Percentiles rank a stretch among this genome's conserved stretches.
Evolutionary conservation across 2,329 filamentous ascomycete genomes (phyloP).

Genomic region (Aspergillus vadensis): DNA sequence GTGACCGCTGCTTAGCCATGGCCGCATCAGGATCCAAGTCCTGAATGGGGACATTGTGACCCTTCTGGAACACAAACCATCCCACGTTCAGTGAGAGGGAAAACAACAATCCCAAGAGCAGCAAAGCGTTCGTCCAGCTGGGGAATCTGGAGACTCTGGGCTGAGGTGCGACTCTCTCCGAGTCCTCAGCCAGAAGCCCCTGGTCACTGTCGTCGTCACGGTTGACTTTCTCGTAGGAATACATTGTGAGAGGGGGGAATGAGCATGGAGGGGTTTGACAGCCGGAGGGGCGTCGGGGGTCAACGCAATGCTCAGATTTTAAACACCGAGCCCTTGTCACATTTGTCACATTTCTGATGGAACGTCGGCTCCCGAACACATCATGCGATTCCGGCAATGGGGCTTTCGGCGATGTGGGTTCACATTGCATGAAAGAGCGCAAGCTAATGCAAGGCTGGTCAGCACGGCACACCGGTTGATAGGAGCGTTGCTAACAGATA

Average conservation of each 20-base stretch:
- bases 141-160: not conserved
- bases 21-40: not conserved
- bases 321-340: too few species aligned
- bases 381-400: too few species aligned
- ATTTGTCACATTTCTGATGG: too few species aligned
- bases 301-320: too few species aligned
- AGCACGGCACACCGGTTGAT: too few species aligned
- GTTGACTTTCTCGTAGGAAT: not conserved
- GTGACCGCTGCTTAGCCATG: not conserved
- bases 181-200: not conserved
- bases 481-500: too few species aligned
- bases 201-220: not conserved
- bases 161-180: not conserved
- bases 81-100: not conserved
- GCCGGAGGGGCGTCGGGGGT: too few species aligned
- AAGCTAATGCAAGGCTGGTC: too few species aligned
- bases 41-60: not conserved
- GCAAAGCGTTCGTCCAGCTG: not conserved
- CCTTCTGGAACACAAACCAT: not conserved
- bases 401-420: too few species aligned
- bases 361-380: too few species aligned
- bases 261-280: not conserved
- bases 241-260: not conserved
- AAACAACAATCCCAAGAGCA: not conserved
- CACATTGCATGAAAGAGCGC: too few species aligned